Evolutionary conservation across 176 grass and related monocot species (phyloP), one percentile per base, ranked within the genome.

Genomic region (Lolium perenne): DNA sequence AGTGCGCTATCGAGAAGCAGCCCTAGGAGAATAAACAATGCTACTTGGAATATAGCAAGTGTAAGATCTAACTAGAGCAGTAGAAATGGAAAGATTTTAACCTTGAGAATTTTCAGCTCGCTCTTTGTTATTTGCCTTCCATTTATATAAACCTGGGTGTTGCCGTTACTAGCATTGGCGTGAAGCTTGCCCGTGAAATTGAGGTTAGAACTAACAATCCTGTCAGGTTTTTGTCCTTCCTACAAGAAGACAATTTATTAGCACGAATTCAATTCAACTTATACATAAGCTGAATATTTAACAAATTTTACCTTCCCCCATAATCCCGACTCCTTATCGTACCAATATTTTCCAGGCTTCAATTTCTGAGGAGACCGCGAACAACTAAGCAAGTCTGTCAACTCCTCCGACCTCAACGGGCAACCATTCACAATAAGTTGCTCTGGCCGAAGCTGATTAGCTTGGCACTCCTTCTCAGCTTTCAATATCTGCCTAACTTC

Each of bases 401-500:
- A 73, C 88, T 95, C 94, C 14, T 98, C 93, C 4, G 86, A 82
- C 71, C 90, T 86, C 69, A 98, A 54, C 0, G 97, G 94, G 47
- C 38, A 92, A 25, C 86, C 82, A 17, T 98, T 98, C 35, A 98
- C 93, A 18, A 95, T 71, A 74, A 98, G 82, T 11, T 95, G 97
- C 55, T 98, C 92, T 0, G 97, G 97, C 14, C 88, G 91, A 50
- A 98, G 97, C 88, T 98, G 97, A 49, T 98, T 98, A 1, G 90
- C 92, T 43, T 90, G 91, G 73, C 97, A 98, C 83, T 98, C 97
- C 86, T 95, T 94, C 90, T 98, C 97, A 4, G 94, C 94, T 89
- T 94, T 98, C 90, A 98, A 77, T 26, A 98, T 95, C 77, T 98
- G 97, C 67, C 92, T 95, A 11, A 98, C 97, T 80, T 98, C 97